Evolutionary conservation across 805 yeast genomes (phyloP), one percentile per base, ranked within the genome.

Genomic region (Metschnikowia henanensis): DNA sequence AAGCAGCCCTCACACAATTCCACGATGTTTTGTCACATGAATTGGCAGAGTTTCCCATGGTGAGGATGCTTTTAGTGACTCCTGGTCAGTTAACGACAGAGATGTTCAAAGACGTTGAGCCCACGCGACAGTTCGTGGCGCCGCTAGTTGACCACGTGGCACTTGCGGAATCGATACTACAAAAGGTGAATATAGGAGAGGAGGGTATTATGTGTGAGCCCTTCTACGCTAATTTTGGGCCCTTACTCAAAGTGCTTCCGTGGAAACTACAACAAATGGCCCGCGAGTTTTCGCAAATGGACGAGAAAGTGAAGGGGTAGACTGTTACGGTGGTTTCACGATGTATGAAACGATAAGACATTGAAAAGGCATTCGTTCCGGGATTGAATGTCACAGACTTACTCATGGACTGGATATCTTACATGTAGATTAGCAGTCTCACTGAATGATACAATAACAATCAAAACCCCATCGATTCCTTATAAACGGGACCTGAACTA

Each of bases 61-160:
- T 77, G 3, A 52, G 68, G 4, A 47, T 70, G 22, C 60, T 74
- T 13, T 55, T 73, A 9, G 71, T 77, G 6, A 47, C 68, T 2
- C 80, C 83, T 0, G 84, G 84, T 2, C 83, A 79, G 54, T 55
- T 79, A 23, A 61, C 67, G 34, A 65, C 79, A 0, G 56, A 52
- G 8, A 76, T 79, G 82, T 79, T 79, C 50, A 50, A 53, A 2
- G 80, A 77, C 50, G 73, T 76, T 7, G 50, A 56, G 2, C 73
- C 75, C 4, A 61, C 70, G 6, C 59, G 61, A 32, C 49, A 47
- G 23, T 76, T 77, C 45, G 54, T 78, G 34, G 81, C 81, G 0
- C 83, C 84, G 0, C 30, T 76, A 7, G 68, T 77, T 0, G 66
- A 69, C 41, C 70, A 65, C 38, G 26, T 33, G 1, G 55, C 57